Conservation (phyloP, 345 rosid species). For the Psidium friedrichsthalianum region DNA sequence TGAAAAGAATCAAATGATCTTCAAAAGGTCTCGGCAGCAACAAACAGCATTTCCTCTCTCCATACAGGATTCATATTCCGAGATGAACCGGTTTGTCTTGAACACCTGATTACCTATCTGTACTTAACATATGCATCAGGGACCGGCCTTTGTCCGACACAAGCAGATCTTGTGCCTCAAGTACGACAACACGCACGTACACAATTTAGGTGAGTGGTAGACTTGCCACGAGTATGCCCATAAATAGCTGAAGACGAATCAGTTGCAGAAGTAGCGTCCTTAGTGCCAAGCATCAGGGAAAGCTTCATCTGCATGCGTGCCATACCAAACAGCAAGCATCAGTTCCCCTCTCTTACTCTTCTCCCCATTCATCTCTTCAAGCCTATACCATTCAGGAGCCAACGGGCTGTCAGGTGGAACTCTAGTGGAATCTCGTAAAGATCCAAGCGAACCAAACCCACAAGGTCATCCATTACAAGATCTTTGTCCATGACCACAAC, state of each 20-base stretch:
- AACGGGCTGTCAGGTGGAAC: slow-evolving; percentile 84
- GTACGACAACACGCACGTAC: slow-evolving; percentile 73
- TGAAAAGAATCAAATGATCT: slow-evolving; percentile 42
- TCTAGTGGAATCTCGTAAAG: slow-evolving; percentile 53
- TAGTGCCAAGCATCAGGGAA: slow-evolving; percentile 88
- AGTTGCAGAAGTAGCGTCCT: slow-evolving; percentile 53
- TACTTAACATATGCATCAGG: slow-evolving; percentile 68
- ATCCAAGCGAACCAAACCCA: slow-evolving; percentile 56
- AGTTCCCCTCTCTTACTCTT: slow-evolving; percentile 51
- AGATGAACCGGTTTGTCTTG: slow-evolving; percentile 51
- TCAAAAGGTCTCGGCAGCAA: slow-evolving; percentile 91
- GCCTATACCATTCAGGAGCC: slow-evolving; percentile 88
- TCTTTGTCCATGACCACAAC: slow-evolving; percentile 78
- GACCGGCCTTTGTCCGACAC: slow-evolving; percentile 40
- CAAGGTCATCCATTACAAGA: slow-evolving; percentile 58
- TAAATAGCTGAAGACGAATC: slow-evolving; percentile 33
- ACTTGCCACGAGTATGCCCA: slow-evolving; percentile 68
- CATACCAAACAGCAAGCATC: slow-evolving; percentile 94
- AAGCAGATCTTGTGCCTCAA: slow-evolving; percentile 82
- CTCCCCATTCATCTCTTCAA: slow-evolving; percentile 59
- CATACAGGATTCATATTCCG: slow-evolving; percentile 56
- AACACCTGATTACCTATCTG: slow-evolving; percentile 52
- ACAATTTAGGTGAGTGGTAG: slow-evolving; percentile 82
- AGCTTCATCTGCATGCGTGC: slow-evolving; percentile 96
- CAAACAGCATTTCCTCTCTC: slow-evolving; percentile 88